Percentiles rank a stretch among this genome's conserved stretches.
Conservation (phyloP, 345 rosid species). For the Salix exigua region DNA sequence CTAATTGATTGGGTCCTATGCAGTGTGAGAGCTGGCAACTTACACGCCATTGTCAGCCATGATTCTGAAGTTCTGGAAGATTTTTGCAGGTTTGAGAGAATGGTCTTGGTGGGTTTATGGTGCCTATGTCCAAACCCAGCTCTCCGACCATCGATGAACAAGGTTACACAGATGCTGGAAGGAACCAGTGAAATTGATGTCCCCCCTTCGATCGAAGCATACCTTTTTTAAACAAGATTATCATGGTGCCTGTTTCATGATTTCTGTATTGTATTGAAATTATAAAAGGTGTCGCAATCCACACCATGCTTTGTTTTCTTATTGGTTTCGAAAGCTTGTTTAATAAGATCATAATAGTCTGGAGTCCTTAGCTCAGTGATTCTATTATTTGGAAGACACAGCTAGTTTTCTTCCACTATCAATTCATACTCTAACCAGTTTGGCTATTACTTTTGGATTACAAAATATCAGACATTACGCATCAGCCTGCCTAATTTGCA, state of each 20-base stretch:
- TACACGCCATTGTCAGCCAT: slow-evolving; percentile 11
- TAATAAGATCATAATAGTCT: no score
- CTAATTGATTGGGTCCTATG: slow-evolving; percentile 30
- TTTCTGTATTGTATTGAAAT: not conserved
- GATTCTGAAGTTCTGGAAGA: slow-evolving; percentile 20
- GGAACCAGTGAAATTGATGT: slow-evolving; percentile 27
- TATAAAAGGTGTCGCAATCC: no score
- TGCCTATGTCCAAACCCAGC: slow-evolving; percentile 23
- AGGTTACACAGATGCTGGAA: slow-evolving; percentile 37
- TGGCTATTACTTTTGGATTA: no score
- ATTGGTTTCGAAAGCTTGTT: no score
- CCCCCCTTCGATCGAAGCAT: slow-evolving; percentile 20
- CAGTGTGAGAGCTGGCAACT: slow-evolving; percentile 15
- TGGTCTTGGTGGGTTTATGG: slow-evolving; percentile 29
- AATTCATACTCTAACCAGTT: no score
- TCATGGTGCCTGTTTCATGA: not conserved
- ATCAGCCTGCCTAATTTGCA: no score
- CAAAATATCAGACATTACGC: no score
- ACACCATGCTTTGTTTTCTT: no score
- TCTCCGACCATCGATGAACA: slow-evolving; percentile 17
- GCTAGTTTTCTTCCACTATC: no score
- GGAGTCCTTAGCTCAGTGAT: no score
- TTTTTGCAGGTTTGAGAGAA: slow-evolving; percentile 23
- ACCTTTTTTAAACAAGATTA: not conserved
- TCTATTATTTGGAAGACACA: no score